Base-by-base conservation (phyloP, 371 early-diverging fungal genomes). In the Rhizomucor pusillus region DNA sequence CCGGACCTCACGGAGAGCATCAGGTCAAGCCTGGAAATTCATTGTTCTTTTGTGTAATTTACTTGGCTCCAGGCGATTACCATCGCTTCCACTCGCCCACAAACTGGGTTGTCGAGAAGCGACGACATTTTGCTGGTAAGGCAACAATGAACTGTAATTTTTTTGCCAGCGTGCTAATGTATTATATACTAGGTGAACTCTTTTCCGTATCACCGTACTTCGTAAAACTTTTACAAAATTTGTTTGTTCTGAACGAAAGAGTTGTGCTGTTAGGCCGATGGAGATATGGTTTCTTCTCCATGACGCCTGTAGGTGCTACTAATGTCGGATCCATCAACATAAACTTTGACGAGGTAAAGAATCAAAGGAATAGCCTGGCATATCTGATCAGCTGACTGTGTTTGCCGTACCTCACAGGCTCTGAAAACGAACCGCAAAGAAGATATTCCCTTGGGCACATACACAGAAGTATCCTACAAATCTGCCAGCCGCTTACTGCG, bases 71-170 rank as follows among this genome's bases (percentile, higher is more conserved):
- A 1, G 99, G 98, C 1, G 97, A 98, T 64, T 98, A 98, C 72
- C 99, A 98, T 71, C 86, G 96, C 14, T 98, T 95, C 87, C 99
- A 98, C 56, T 93, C 98, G 18, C 99, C 99, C 29, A 84, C 90
- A 3, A 90, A 93, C 66, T 97, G 96, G 97, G 86, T 86, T 7
- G 92, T 94, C 14, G 80, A 90, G 54, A 77, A 80, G 1, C 69
- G 94, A 40, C 74, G 94, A 36, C 98, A 97, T 65, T 95, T 97
- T 75, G 88, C 89, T 29, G 29, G 29, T 29, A 7, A 29, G 29
- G 7, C n/a, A n/a, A n/a, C n/a, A n/a, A n/a, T n/a, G n/a, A n/a
- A n/a, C n/a, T n/a, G n/a, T n/a, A n/a, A n/a, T n/a, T n/a, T n/a
- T n/a, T n/a, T n/a, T n/a, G n/a, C n/a, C n/a, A n/a, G n/a, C n/a